These are phyloP conservation scores for Daldinia vernicosa DNA, from an alignment of 495 filamentous ascomycete genomes.

Conservation along the genomic window DNA sequence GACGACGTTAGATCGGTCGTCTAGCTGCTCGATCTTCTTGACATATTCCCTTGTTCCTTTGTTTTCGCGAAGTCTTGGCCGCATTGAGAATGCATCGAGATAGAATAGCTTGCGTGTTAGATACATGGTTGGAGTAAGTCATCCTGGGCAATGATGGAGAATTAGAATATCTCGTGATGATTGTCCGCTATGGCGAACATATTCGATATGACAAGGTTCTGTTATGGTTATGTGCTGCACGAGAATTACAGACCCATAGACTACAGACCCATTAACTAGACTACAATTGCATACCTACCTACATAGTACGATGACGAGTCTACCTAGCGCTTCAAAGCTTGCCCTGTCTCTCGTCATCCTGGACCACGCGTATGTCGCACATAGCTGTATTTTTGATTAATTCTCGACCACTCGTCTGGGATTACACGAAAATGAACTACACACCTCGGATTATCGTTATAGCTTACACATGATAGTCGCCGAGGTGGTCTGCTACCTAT, in stretches of 20 bases:
- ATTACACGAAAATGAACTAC: slow-evolving; percentile 37
- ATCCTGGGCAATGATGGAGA: slow-evolving; percentile 14
- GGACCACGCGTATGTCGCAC: slow-evolving; percentile 23
- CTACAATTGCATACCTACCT: slow-evolving; percentile 5
- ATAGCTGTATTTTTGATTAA: slow-evolving; percentile 27
- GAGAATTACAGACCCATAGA: slow-evolving; percentile 27
- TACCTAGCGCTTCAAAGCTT: slow-evolving; percentile 27
- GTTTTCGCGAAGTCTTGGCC: slow-evolving; percentile 14
- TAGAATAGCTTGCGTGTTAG: slow-evolving; percentile 1
- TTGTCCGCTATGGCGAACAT: slow-evolving; percentile 36
- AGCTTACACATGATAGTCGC: slow-evolving; percentile 37
- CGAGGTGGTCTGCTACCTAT: slow-evolving; percentile 25
- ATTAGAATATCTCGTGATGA: slow-evolving; percentile 36
- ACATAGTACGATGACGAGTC: slow-evolving; percentile 14
- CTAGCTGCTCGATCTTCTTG: slow-evolving; percentile 8
- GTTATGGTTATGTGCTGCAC: slow-evolving; percentile 22
- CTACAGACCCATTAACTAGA: too few relatives aligned
- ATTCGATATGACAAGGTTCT: slow-evolving; percentile 27
- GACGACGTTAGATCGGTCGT: slow-evolving; percentile 29
- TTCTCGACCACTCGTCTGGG: slow-evolving; percentile 29
- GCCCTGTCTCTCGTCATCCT: slow-evolving; percentile 32
- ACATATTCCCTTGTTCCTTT: slow-evolving; percentile 10
- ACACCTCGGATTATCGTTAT: slow-evolving; percentile 39
- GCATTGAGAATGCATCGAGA: slow-evolving; percentile 24
- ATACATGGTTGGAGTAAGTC: slow-evolving; percentile 8